Base-by-base conservation (phyloP, 805 yeast species). In the Yarrowia bubula region DNA sequence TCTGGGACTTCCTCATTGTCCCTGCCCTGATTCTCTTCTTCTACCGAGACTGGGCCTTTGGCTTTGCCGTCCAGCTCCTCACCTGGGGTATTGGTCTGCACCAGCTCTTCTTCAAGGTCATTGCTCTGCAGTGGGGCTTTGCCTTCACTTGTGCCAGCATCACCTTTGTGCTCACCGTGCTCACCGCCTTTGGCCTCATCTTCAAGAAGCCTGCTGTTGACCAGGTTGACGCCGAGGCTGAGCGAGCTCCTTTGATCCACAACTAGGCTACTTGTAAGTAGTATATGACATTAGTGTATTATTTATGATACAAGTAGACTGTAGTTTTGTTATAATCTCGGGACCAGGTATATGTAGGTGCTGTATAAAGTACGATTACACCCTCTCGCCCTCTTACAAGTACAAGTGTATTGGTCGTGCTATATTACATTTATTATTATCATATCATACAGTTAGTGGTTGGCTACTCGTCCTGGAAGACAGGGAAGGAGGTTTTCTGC, bases 111-210 rank as follows among this genome's bases (percentile, higher is more conserved):
- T 83, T 85, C 55, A 87, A 83, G 76, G 78, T 84, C 41, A 81
- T 90, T 76, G 93, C 93, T 2, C 80, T 90, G 69, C 96, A 90
- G 78, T 90, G 96, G 96, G 83, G 88, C 69, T 90, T 90, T 78
- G 96, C 92, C 3, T 84, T 88, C 68, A 75, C 83, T 64, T 88
- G 89, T 67, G 76, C 89, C 9, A 86, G 83, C 5, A 64, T 86
- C 35, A 80, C 87, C 73, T 80, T 86, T 66, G 70, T 86, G 18
- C 73, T 81, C 57, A 78, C 88, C 7, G 69, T 83, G 15, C 75
- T 83, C 35, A 81, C 82, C 41, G 72, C 76, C 47, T 55, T 73
- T 60, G 64, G 64, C 41, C 35, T 58, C 32, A 17, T 58, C 33
- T 43, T 43, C 35, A 43, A 43, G 43, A 17, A 43, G 51, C 51